Percentiles rank a stretch among this genome's conserved stretches.
These are phyloP conservation scores for Diaporthe ilicicola DNA, from an alignment of 2,329 filamentous ascomycete species.

Conservation along the genomic window DNA sequence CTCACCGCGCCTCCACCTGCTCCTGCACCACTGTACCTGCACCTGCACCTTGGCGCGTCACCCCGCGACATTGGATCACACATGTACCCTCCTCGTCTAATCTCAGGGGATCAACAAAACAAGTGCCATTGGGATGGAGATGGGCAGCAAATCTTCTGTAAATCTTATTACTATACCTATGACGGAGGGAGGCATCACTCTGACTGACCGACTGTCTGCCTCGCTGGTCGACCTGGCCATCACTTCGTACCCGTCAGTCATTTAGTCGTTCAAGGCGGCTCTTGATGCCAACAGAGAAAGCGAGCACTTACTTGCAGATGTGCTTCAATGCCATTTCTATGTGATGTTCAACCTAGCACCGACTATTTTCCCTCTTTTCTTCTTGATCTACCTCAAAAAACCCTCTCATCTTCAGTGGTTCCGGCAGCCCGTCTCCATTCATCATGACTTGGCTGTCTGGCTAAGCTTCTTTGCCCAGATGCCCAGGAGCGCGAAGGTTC, in stretches of 20 bases:
- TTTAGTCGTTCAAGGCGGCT: too few relatives aligned
- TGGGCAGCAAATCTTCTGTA: background rate
- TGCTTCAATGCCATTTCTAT: too few relatives aligned
- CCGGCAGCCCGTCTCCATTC: background rate
- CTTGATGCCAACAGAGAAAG: too few relatives aligned
- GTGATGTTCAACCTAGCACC: background rate
- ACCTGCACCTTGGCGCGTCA: background rate
- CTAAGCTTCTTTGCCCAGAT: constrained; percentile 18
- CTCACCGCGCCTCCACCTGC: background rate
- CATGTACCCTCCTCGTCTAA: background rate
- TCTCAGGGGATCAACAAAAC: background rate
- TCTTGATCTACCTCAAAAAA: too few relatives aligned
- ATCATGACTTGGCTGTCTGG: constrained; percentile 14
- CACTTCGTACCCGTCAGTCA: too few relatives aligned
- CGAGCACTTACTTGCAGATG: too few relatives aligned
- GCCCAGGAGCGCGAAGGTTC: background rate
- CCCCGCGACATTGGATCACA: background rate
- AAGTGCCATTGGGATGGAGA: background rate
- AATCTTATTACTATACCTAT: background rate
- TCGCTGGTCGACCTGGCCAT: background rate
- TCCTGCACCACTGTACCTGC: background rate
- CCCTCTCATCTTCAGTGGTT: background rate
- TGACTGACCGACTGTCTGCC: background rate
- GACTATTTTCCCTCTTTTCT: background rate
- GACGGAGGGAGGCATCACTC: background rate